Conservation (phyloP, 1,139 yeast species). For the Hyphopichia buzzinii region DNA sequence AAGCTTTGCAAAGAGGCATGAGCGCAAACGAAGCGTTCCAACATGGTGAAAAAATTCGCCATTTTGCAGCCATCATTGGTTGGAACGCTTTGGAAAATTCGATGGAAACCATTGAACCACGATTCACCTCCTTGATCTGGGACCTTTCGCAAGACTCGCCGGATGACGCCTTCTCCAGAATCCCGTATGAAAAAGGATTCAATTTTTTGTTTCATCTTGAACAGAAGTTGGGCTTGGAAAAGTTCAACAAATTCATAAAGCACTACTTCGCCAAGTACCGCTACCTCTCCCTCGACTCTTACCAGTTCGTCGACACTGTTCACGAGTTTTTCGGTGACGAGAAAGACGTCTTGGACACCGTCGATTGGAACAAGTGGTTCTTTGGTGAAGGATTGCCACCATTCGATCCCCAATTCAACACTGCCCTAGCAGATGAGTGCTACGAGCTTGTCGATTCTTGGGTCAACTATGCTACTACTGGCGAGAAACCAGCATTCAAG, state of each 20-base stretch:
- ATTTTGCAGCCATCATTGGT: constrained; percentile 81
- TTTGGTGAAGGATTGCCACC: constrained; percentile 32
- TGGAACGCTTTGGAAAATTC: constrained; percentile 78
- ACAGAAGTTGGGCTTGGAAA: constrained; percentile 20
- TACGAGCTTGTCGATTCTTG: constrained; percentile 26
- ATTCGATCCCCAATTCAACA: constrained; percentile 25
- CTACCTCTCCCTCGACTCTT: constrained; percentile 30
- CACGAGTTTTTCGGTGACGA: constrained; percentile 29
- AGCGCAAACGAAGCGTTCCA: constrained; percentile 13
- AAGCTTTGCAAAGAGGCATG: constrained; percentile 21
- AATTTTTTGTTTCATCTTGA: constrained; percentile 76
- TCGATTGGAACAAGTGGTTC: constrained; percentile 31
- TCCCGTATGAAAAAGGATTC: constrained; percentile 90
- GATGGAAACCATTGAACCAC: constrained; percentile 50
- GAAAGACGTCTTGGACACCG: constrained; percentile 15
- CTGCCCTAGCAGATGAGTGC: constrained; percentile 31
- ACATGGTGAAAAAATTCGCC: constrained; percentile 76
- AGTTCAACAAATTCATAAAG: constrained; percentile 32
- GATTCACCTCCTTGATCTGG: constrained; percentile 28
- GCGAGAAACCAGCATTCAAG: constrained; percentile 10
- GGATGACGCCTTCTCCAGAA: constrained; percentile 84
- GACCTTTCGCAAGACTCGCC: constrained; percentile 71
- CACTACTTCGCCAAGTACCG: constrained; percentile 30
- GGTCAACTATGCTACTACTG: constrained; percentile 14
- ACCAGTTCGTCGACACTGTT: constrained; percentile 28